A percentile compares a stretch with the other conserved stretches of the same genome.
These are phyloP conservation scores for Podospora conica DNA, from an alignment of 495 filamentous ascomycete species.

Conservation along the genomic window DNA sequence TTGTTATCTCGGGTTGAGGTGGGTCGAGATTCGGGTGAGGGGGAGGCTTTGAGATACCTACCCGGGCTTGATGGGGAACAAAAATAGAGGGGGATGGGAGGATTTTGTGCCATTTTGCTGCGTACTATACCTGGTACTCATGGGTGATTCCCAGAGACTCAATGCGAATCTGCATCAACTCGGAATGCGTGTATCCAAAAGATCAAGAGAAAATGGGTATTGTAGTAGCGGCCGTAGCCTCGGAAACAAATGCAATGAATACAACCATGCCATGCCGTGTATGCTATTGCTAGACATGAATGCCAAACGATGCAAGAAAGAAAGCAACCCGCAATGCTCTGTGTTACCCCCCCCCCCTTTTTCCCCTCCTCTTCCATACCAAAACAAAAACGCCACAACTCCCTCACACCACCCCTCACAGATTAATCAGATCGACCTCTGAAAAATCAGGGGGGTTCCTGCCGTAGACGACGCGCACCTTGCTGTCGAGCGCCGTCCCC, in stretches of 20 bases:
- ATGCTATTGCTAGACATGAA: background rate
- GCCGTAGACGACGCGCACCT: constrained; percentile 78
- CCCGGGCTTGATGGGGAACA: too few species aligned
- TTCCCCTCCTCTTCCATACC: background rate
- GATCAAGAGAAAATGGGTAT: background rate
- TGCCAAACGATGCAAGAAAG: background rate
- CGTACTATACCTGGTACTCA: background rate
- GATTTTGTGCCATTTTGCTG: background rate
- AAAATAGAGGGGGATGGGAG: too few species aligned
- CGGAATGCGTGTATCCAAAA: background rate
- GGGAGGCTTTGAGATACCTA: constrained; percentile 13
- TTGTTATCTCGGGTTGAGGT: constrained; percentile 38
- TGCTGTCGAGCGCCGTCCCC: constrained; percentile 78
- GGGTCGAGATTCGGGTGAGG: constrained; percentile 32
- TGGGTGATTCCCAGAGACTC: background rate
- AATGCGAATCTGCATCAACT: background rate
- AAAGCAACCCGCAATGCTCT: background rate
- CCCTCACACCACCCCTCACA: constrained; percentile 43
- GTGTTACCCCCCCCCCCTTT: background rate
- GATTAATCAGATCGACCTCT: constrained; percentile 78
- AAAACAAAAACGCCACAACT: background rate
- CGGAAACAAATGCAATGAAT: background rate
- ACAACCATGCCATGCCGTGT: background rate
- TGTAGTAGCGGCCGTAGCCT: background rate
- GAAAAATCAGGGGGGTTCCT: constrained; percentile 89